These are phyloP conservation scores for Phytopythium aichiense DNA, from an alignment of 352 stramenopile species.

Conservation along the genomic window DNA sequence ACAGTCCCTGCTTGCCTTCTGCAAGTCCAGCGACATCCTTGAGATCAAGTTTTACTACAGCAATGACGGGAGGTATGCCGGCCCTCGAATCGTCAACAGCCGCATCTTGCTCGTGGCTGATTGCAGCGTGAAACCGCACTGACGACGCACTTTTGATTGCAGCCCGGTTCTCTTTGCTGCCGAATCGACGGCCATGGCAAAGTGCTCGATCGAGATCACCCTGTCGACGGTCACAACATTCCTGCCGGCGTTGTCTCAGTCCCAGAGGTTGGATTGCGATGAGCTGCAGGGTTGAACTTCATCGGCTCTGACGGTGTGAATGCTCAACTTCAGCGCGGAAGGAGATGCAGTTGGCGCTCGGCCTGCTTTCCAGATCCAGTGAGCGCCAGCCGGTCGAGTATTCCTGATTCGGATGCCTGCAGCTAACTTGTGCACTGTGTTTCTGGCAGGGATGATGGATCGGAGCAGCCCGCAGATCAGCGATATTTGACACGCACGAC, in stretches of 20 bases:
- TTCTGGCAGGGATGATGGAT: background rate
- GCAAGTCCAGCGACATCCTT: constrained; percentile 70
- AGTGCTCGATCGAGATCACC: constrained; percentile 75
- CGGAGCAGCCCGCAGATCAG: background rate
- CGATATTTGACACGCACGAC: constrained; percentile 1
- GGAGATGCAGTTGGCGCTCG: background rate
- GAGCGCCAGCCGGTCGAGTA: background rate
- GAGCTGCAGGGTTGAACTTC: background rate
- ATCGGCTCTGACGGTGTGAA: background rate
- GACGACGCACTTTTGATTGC: background rate
- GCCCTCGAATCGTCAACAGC: background rate
- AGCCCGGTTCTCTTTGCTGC: constrained; percentile 73
- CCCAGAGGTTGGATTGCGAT: constrained; percentile 21
- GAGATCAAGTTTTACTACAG: constrained; percentile 77
- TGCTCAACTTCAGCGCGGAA: background rate
- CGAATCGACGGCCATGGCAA: constrained; percentile 65
- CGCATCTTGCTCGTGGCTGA: background rate
- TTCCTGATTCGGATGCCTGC: background rate
- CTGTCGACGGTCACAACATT: constrained; percentile 82
- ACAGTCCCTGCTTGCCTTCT: constrained; percentile 61
- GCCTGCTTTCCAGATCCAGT: background rate
- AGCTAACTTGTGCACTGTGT: background rate
- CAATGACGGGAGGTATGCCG: constrained; percentile 47
- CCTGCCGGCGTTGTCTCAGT: constrained; percentile 57
- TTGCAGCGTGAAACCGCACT: background rate